phyloP scores from a whole-genome alignment of 2,329 filamentous ascomycete species.

The Byssochlamys sp. region DNA sequence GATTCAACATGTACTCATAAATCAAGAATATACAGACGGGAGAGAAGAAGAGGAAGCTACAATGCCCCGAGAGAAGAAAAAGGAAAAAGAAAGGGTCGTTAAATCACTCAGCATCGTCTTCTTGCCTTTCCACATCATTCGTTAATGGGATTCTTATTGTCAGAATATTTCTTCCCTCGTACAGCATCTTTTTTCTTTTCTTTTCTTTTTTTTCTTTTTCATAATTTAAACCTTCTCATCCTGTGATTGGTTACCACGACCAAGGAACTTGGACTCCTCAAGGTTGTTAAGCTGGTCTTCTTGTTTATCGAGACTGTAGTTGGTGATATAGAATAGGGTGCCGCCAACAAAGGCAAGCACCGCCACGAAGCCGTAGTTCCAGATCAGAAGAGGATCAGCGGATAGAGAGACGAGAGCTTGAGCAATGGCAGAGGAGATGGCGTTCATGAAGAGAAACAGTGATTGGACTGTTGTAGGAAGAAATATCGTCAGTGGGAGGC shows the following conservation, averaged over 20 bases:
- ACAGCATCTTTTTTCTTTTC: neutral
- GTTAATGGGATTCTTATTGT: too few species aligned
- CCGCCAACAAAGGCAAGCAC: slow-evolving; percentile 55
- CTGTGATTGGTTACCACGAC: slow-evolving; percentile 1
- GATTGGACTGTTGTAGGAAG: slow-evolving; percentile 42
- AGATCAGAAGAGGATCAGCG: slow-evolving; percentile 56
- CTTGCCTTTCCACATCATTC: too few species aligned
- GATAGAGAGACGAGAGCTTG: slow-evolving; percentile 57
- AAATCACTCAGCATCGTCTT: too few species aligned
- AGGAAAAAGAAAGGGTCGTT: too few species aligned
- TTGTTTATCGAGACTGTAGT: slow-evolving; percentile 52
- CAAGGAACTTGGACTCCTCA: slow-evolving; percentile 13
- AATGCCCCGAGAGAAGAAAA: too few species aligned
- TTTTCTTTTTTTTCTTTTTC: neutral
- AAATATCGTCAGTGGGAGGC: neutral
- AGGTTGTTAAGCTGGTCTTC: slow-evolving; percentile 58
- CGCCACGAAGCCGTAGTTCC: slow-evolving; percentile 62
- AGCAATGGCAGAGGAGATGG: slow-evolving; percentile 57
- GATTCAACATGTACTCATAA: too few species aligned
- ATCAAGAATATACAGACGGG: too few species aligned
- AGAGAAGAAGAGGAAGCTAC: too few species aligned
- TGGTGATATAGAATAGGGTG: slow-evolving; percentile 57
- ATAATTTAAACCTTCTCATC: slow-evolving; percentile 3
- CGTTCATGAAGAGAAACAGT: slow-evolving; percentile 60
- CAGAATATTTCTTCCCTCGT: too few species aligned